Conservation (phyloP, 176 grass and related monocot species). For the Oryza glaberrima region DNA sequence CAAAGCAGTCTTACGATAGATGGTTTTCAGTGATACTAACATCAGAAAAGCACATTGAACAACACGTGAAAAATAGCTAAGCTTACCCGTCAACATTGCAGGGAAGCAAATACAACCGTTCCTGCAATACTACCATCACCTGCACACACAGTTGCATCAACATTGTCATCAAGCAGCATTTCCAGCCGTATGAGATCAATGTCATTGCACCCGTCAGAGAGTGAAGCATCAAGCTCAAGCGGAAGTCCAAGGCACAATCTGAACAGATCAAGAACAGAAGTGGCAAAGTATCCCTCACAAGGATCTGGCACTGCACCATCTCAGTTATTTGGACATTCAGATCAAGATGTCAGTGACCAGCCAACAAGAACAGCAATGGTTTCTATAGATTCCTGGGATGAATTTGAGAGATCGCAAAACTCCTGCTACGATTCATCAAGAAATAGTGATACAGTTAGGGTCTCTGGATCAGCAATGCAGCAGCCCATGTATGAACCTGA, state of each 20-base stretch:
- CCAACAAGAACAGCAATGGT: not conserved
- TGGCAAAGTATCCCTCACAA: constrained; percentile 9
- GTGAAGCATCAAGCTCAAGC: constrained; percentile 37
- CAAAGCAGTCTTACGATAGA: not conserved
- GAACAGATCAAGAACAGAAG: constrained; percentile 42
- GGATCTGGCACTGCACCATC: constrained; percentile 6
- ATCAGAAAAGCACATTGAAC: not conserved
- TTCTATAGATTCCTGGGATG: constrained; percentile 45
- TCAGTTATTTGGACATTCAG: constrained; percentile 24
- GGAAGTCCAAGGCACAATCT: constrained; percentile 36
- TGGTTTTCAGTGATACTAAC: constrained; percentile 1
- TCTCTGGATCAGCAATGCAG: constrained; percentile 27
- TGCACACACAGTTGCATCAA: constrained; percentile 32
- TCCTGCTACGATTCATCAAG: constrained; percentile 36
- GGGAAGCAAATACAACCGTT: constrained; percentile 53
- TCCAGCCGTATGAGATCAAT: constrained; percentile 43
- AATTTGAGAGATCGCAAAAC: constrained; percentile 28
- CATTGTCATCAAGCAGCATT: constrained; percentile 39
- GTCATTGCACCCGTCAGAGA: constrained; percentile 19
- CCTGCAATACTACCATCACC: constrained; percentile 47
- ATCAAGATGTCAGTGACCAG: not conserved
- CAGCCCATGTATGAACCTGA: constrained; percentile 35
- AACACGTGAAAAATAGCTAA: not conserved
- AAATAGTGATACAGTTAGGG: constrained; percentile 35
- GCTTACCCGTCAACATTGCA: constrained; percentile 38